Conservation (phyloP, 192 early-diverging fungal genomes). For the Entomortierella chlamydospora region DNA sequence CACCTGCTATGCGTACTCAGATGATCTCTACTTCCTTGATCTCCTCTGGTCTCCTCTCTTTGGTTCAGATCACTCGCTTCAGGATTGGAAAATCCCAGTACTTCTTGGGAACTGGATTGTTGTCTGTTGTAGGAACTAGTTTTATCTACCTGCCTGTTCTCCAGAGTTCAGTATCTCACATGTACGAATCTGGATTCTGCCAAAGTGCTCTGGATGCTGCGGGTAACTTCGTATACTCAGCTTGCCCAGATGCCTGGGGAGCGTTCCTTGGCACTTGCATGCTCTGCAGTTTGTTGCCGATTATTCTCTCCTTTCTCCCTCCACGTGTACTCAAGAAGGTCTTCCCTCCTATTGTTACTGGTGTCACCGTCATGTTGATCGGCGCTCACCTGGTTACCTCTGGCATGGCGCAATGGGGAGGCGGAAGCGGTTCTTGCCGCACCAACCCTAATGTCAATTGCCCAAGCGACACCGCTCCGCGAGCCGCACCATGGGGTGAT, state of each 20-base stretch:
- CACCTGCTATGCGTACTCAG: slow-evolving; percentile 33
- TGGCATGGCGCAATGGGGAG: slow-evolving; percentile 62
- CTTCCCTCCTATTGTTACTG: slow-evolving; percentile 69
- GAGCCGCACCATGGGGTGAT: slow-evolving; percentile 64
- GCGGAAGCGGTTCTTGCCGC: slow-evolving; percentile 59
- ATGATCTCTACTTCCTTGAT: slow-evolving; percentile 67
- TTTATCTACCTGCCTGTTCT: slow-evolving; percentile 67
- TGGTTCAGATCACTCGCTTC: slow-evolving; percentile 68
- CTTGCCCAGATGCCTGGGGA: slow-evolving; percentile 65
- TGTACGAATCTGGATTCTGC: slow-evolving; percentile 54
- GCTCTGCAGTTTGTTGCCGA: slow-evolving; percentile 59
- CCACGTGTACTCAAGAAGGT: slow-evolving; percentile 58
- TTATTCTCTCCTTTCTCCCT: slow-evolving; percentile 61
- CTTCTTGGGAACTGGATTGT: slow-evolving; percentile 61
- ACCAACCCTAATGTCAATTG: slow-evolving; percentile 57
- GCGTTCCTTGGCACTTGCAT: slow-evolving; percentile 67
- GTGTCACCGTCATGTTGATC: slow-evolving; percentile 61
- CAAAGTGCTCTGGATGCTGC: slow-evolving; percentile 37
- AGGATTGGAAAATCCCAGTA: slow-evolving; percentile 39
- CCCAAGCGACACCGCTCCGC: slow-evolving; percentile 54
- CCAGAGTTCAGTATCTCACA: slow-evolving; percentile 58
- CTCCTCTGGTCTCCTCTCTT: slow-evolving; percentile 61
- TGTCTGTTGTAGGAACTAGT: slow-evolving; percentile 64
- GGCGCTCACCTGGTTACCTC: slow-evolving; percentile 58
- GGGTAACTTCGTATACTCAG: slow-evolving; percentile 48